Percentiles rank a stretch among this genome's conserved stretches.
Conservation (phyloP, 2,329 filamentous ascomycete species). For the Hypomyces perniciosus region DNA sequence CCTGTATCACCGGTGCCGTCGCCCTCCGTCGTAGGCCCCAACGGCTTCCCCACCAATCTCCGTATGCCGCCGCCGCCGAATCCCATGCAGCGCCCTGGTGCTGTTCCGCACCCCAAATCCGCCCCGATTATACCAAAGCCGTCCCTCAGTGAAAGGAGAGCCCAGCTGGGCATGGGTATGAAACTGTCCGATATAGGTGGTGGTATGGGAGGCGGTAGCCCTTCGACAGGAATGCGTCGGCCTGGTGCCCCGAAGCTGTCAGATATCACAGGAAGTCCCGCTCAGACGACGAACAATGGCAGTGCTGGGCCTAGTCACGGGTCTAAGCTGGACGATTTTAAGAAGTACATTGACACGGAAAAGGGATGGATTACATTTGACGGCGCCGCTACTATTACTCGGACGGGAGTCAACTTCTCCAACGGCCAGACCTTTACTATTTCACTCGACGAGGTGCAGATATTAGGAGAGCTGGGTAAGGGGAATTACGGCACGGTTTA, state of each 20-base stretch:
- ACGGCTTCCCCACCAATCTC: conserved; percentile 39
- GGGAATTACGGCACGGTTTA: conserved; percentile 98
- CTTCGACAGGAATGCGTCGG: conserved; percentile 22
- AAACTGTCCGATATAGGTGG: conserved; percentile 50
- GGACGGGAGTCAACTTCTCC: conserved; percentile 85
- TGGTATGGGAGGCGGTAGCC: conserved; percentile 19
- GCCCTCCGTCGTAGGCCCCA: conserved; percentile 30
- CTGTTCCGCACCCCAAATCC: conserved; percentile 45
- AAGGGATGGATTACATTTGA: conserved; percentile 89
- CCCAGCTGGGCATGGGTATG: conserved; percentile 42
- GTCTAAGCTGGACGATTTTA: conserved; percentile 54
- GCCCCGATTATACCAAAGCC: conserved; percentile 47
- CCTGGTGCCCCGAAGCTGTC: conserved; percentile 38
- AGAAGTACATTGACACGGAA: conserved; percentile 83
- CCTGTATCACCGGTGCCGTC: conserved; percentile 27
- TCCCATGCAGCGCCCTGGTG: conserved; percentile 38
- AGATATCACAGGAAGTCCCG: conserved; percentile 29
- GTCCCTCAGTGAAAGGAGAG: conserved; percentile 61
- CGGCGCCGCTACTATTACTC: conserved; percentile 84
- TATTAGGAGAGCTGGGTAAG: conserved; percentile 87
- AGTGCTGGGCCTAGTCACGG: conserved; percentile 29
- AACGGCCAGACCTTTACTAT: conserved; percentile 88
- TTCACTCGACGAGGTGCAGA: conserved; percentile 91
- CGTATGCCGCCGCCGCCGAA: conserved; percentile 30
- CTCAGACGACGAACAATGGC: conserved; percentile 7